Base-by-base conservation (phyloP, 139 green algal species). In the Pseudopediastrum boryanum region DNA sequence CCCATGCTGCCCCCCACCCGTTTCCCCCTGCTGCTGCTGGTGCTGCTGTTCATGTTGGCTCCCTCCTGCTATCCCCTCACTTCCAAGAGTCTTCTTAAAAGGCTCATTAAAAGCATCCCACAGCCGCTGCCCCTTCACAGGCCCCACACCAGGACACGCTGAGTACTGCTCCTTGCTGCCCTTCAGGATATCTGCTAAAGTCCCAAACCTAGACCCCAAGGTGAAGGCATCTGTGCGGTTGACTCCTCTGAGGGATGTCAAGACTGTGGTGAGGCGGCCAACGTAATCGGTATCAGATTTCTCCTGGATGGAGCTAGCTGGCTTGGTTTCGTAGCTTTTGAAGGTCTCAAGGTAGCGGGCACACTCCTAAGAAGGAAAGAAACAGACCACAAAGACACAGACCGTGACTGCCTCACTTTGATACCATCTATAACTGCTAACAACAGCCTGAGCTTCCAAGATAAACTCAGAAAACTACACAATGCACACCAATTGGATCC, bases 311-410 rank as follows among this genome's bases (percentile, higher is more conserved):
- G 71, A 58, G 7, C 94, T 88, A 9, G 94, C 92, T 1, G 95
- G 93, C 84, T 97, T 97, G 71, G 81, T 92, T 71, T 98, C 95
- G 78, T 96, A 98, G 13, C 51, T 86, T 85, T 98, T 98, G 78
- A 95, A 89, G 0, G 92, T 98, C 80, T 98, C 95, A 41, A 98
- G 78, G 81, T 98, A 98, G 3, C 94, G 79, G 0, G 91, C 95
- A 76, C 91, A 97, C 84, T 98, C 94, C 91, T 95, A 84, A 31
- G n/a, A 44, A 35, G 2, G 16, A n/a, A 63, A 38, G 54, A 3
- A 62, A 63, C 54, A 63, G 12, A 63, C 1, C 7, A 33, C 13
- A 12, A 21, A 58, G 48, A 58, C 48, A 58, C 19, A n/a, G 16
- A 21, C 19, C 48, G 48, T 16, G 19, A 58, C 48, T 16, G 16